Base-by-base conservation (phyloP, 192 early-diverging fungal species). In the Coemansia guatemalensis region DNA sequence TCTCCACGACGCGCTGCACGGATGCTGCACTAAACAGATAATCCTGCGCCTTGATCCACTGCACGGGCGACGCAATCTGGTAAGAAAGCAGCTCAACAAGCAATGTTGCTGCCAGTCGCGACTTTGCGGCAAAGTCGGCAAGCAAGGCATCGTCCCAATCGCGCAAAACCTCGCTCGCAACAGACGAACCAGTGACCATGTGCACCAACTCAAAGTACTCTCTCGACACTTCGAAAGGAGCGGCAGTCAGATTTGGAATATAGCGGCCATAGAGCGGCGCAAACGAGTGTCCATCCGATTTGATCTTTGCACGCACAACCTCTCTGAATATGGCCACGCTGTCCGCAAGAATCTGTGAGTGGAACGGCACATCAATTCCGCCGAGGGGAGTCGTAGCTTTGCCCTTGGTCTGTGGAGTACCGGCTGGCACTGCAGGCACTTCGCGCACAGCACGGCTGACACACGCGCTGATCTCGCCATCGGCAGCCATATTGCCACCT, bases 21-120 rank as follows among this genome's bases (percentile, higher is more conserved):
- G 87, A 72, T 65, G 85, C 89, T 54, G 86, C 74, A 67, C 84
- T 81, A 83, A 95, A 89, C 49, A 98, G 78, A 49, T 83, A 74
- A 64, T 94, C 91, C 75, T 95, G 94, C 21, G 95, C 93, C 65
- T 93, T 88, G 61, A 95, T 96, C 95, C 94, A 98, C 68, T 93
- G 88, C n/a, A 96, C 94, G 24, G 95, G 90, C 32, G 85, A 89
- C 12, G 94, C 94, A 72, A 98, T 89, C 80, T 98, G 95, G 74
- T 95, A 93, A 8, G 94, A 91, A 18, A 98, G 73, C 49, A 96
- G 75, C 77, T 98, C 94, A 62, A 95, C 86, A 48, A 98, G 69
- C 27, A 98, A 75, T 12, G 72, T 82, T 70, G 88, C 86, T 44
- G 90, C 92, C 33, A 95, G 85, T 26, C 86, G 82, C 62, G 90